Percentiles rank a stretch among this genome's conserved stretches.
Conservation (phyloP, 345 rosid genomes). For the Jatropha curcas region DNA sequence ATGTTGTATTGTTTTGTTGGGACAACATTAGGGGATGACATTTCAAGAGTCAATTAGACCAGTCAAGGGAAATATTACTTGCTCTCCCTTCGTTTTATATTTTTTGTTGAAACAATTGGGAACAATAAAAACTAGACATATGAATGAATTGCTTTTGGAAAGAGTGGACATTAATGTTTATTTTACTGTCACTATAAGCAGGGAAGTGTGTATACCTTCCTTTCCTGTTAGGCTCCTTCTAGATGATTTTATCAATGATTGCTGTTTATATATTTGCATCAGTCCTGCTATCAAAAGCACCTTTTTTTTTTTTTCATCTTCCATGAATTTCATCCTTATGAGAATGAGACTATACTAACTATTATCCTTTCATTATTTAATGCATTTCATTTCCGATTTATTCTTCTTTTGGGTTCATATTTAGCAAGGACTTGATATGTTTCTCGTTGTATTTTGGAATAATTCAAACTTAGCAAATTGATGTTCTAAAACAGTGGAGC, state of each 20-base stretch:
- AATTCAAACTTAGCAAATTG: background rate
- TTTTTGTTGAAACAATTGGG: background rate
- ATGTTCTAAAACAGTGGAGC: background rate
- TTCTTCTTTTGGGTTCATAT: background rate
- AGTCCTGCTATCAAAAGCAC: background rate
- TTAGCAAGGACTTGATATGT: background rate
- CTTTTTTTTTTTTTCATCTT: background rate
- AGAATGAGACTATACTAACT: background rate
- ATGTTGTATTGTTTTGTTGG: background rate
- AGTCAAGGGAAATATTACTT: background rate
- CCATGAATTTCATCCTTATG: background rate
- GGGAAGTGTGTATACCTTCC: background rate
- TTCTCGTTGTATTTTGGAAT: background rate
- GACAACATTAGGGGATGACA: background rate
- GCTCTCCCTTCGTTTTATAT: too few relatives aligned
- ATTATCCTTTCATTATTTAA: background rate
- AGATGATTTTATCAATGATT: background rate
- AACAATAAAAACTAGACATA: background rate
- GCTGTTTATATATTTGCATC: background rate
- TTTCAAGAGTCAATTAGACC: background rate
- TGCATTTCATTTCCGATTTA: background rate
- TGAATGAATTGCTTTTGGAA: background rate
- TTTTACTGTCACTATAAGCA: background rate
- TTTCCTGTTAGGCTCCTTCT: background rate
- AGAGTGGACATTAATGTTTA: background rate